Conservation (phyloP, 306 rosid species). For the Prunus mira region DNA sequence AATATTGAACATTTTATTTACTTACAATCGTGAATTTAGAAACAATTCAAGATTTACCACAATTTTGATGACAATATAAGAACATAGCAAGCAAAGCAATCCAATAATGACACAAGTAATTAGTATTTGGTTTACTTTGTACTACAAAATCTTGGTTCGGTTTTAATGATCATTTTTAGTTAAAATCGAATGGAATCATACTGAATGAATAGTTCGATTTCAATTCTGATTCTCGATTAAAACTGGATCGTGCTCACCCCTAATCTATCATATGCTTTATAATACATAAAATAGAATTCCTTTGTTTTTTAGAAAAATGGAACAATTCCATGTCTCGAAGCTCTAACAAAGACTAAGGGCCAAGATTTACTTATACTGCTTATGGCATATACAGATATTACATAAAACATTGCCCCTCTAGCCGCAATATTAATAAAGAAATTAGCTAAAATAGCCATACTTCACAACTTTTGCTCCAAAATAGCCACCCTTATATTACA, state of each 20-base stretch:
- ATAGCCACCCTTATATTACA: too few species aligned
- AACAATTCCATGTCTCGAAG: background rate
- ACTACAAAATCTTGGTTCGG: background rate
- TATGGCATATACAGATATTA: background rate
- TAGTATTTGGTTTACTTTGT: background rate
- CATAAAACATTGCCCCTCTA: background rate
- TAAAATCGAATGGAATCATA: accelerated
- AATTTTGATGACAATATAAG: constrained; percentile 8
- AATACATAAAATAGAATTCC: too few species aligned
- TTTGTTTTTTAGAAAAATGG: too few species aligned
- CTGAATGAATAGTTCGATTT: too few species aligned
- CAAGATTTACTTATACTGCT: background rate
- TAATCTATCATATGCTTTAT: too few species aligned
- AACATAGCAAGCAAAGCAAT: constrained; percentile 20
- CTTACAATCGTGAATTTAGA: background rate
- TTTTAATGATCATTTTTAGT: too few species aligned
- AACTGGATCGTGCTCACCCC: too few species aligned
- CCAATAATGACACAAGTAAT: constrained; percentile 9
- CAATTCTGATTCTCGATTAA: too few species aligned
- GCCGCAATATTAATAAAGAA: background rate
- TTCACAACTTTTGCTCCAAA: too few species aligned
- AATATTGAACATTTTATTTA: constrained; percentile 3
- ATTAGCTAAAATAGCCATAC: too few species aligned
- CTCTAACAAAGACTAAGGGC: background rate
- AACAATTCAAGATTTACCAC: constrained; percentile 9